Evolutionary conservation across 2,329 filamentous ascomycete genomes (phyloP).

Genomic region (Colletotrichum horii): DNA sequence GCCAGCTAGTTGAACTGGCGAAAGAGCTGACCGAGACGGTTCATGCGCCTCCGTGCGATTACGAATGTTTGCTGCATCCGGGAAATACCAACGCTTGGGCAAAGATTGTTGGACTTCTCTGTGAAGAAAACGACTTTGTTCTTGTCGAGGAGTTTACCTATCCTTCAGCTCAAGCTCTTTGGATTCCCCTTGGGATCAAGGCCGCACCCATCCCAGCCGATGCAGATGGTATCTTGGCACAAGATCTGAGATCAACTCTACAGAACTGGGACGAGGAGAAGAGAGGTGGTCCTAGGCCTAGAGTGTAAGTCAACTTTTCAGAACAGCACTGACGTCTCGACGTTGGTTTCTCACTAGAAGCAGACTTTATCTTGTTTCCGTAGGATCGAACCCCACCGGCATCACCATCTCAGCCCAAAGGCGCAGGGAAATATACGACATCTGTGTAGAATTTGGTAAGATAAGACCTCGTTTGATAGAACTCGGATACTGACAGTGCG

Average conservation of each 20-base stretch:
- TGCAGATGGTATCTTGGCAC: constrained; percentile 29
- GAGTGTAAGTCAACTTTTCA: constrained; percentile 2
- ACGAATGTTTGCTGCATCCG: constrained; percentile 29
- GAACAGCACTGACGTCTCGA: neutral
- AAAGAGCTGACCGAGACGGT: constrained; percentile 26
- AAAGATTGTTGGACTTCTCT: constrained; percentile 31
- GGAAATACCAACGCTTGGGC: constrained; percentile 37
- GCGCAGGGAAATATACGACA: constrained; percentile 61
- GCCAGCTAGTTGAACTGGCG: constrained; percentile 15
- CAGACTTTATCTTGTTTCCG: constrained; percentile 37
- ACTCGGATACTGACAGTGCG: constrained; percentile 31
- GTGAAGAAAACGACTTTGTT: constrained; percentile 21
- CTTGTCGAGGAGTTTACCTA: neutral
- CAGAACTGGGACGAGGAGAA: constrained; percentile 26
- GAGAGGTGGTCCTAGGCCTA: constrained; percentile 17
- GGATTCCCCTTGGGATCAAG: constrained; percentile 31
- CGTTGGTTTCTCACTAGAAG: neutral
- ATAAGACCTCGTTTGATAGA: constrained; percentile 67
- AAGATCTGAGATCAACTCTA: constrained; percentile 24
- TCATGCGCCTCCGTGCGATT: constrained; percentile 25
- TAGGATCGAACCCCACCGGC: constrained; percentile 75
- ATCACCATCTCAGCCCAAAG: constrained; percentile 64
- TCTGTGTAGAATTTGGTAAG: constrained; percentile 38
- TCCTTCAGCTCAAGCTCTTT: constrained; percentile 27
- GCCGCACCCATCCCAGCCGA: constrained; percentile 29